These are phyloP conservation scores for Schizophyllum commune DNA, from an alignment of 1,284 basidiomycete genomes.

Conservation along the genomic window DNA sequence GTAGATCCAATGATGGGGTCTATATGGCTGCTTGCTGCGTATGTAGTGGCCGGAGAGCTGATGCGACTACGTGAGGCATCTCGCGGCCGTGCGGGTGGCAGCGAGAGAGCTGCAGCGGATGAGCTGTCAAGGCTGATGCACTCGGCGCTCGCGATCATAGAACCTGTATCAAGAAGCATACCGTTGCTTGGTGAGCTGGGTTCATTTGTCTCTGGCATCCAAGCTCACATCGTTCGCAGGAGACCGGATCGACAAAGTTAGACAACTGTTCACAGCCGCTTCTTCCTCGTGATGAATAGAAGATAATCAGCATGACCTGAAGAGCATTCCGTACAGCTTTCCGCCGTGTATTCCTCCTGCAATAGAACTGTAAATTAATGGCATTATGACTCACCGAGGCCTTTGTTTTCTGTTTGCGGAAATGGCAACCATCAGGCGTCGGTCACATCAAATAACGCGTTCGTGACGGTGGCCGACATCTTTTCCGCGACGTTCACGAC, in stretches of 20 bases:
- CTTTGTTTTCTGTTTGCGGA: neutral
- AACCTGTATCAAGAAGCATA: neutral
- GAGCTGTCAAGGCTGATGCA: neutral
- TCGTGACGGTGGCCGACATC: neutral
- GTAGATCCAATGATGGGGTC: slow-evolving; percentile 17
- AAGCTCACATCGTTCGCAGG: neutral
- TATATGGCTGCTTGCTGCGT: neutral
- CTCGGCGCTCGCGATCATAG: neutral
- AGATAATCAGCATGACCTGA: neutral
- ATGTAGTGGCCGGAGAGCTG: neutral
- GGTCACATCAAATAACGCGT: neutral
- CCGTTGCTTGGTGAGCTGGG: neutral
- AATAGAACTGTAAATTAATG: too few relatives aligned
- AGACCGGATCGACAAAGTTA: neutral
- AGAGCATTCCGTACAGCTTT: neutral
- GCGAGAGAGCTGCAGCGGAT: neutral
- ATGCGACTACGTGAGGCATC: neutral
- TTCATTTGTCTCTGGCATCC: neutral
- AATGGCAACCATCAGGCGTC: neutral
- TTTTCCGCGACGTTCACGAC: neutral
- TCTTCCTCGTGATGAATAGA: neutral
- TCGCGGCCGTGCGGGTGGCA: neutral
- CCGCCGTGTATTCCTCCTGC: neutral
- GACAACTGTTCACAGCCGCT: neutral
- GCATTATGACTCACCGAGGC: too few relatives aligned